Evolutionary conservation across 306 rosid species (phyloP).

Genomic region (Inga laurina): DNA sequence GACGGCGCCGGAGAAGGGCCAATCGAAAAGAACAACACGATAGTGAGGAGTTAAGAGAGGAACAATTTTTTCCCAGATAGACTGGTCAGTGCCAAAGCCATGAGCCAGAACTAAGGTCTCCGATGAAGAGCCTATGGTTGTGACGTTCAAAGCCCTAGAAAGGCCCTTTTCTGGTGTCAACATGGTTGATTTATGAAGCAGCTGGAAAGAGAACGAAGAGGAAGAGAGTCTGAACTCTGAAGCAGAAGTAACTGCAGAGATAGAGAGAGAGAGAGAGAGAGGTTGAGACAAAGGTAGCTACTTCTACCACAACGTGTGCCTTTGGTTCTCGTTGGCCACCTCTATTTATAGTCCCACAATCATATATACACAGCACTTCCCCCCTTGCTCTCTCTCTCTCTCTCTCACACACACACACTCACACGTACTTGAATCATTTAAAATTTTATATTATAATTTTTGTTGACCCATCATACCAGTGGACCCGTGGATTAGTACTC

Average conservation of each 20-base stretch:
- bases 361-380: background rate
- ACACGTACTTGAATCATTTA: no score
- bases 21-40: constrained; percentile 66
- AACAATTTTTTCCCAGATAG: constrained; percentile 75
- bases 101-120: constrained; percentile 75
- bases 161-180: constrained; percentile 36
- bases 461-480: no score
- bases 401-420: no score
- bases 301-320: constrained; percentile 29
- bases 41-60: constrained; percentile 51
- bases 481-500: no score
- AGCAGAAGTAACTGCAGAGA: background rate
- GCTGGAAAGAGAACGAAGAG: background rate
- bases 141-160: constrained; percentile 51
- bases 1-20: constrained; percentile 72
- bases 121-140: constrained; percentile 44
- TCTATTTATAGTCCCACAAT: constrained; percentile 33
- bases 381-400: no score
- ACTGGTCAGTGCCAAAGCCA: constrained; percentile 86
- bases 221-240: background rate
- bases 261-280: background rate
- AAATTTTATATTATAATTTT: no score
- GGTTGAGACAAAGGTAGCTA: background rate
- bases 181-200: constrained; percentile 28
- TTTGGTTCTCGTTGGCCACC: constrained; percentile 22